Conservation (phyloP, 148 eudicot species). For the Heliamphora exappendiculata region DNA sequence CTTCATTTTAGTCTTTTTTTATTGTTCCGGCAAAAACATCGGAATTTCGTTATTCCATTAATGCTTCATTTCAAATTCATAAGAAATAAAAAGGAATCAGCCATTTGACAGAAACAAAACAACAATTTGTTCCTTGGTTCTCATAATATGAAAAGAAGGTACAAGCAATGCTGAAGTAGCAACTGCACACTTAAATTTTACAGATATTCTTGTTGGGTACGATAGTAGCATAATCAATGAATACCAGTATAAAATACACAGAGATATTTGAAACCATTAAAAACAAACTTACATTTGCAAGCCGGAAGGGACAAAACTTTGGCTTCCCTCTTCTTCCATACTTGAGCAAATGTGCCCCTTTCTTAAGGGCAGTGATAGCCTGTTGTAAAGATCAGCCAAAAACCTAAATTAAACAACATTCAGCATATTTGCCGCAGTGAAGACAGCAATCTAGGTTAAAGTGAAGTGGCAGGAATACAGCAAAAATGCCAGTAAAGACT, state of each 20-base stretch:
- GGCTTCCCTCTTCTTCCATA: conserved; percentile 95
- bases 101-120: too few relatives aligned
- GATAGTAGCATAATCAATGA: background rate
- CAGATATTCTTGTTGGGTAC: background rate
- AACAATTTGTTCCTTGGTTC: background rate
- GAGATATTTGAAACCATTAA: background rate
- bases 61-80: too few relatives aligned
- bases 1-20: too few relatives aligned
- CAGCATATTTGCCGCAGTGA: conserved; percentile 9
- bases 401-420: conserved; percentile 1
- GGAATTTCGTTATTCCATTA: too few relatives aligned
- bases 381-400: conserved; percentile 32
- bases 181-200: background rate
- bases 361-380: conserved; percentile 91
- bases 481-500: background rate
- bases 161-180: background rate
- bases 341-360: conserved; percentile 78
- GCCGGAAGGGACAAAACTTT: conserved; percentile 84
- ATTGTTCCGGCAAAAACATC: too few relatives aligned
- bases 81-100: too few relatives aligned
- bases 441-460: conserved; percentile 9
- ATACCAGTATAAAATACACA: background rate
- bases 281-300: conserved; percentile 58
- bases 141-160: background rate
- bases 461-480: background rate